phyloP scores from a whole-genome alignment of 495 filamentous ascomycete species.

The Talaromyces trachyspermus region DNA sequence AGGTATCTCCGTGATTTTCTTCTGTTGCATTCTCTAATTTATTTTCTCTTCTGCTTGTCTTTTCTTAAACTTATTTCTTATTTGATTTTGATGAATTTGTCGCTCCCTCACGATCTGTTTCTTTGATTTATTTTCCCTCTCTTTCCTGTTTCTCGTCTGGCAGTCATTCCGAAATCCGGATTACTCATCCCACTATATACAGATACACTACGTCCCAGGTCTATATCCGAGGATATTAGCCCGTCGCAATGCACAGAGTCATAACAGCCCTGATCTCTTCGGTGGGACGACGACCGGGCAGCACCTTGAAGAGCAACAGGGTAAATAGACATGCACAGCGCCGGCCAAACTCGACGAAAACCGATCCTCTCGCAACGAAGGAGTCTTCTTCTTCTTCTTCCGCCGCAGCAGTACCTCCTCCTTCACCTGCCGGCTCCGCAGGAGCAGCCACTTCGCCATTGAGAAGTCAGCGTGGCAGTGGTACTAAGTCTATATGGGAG shows the following conservation, averaged over 20 bases:
- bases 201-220: too few relatives aligned
- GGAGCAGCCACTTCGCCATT: conserved; percentile 37
- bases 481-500: conserved; percentile 44
- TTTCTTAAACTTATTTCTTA: too few relatives aligned
- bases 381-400: conserved; percentile 1
- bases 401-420: conserved; percentile 6
- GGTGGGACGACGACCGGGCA: not conserved
- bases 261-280: not conserved
- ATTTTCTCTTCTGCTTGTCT: too few relatives aligned
- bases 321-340: not conserved
- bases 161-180: too few relatives aligned
- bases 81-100: too few relatives aligned
- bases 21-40: too few relatives aligned
- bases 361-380: not conserved
- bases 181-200: not conserved
- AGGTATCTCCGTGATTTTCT: too few relatives aligned
- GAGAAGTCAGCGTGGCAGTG: too few relatives aligned
- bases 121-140: too few relatives aligned
- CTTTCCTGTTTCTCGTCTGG: too few relatives aligned
- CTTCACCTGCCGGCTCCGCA: conserved; percentile 19
- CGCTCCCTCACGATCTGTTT: too few relatives aligned
- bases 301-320: not conserved
- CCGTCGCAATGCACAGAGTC: conserved; percentile 1
- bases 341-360: not conserved
- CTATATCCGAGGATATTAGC: too few relatives aligned